Evolutionary conservation across 176 grass and related monocot genomes (phyloP).

Genomic region (Rhynchospora tenuis): DNA sequence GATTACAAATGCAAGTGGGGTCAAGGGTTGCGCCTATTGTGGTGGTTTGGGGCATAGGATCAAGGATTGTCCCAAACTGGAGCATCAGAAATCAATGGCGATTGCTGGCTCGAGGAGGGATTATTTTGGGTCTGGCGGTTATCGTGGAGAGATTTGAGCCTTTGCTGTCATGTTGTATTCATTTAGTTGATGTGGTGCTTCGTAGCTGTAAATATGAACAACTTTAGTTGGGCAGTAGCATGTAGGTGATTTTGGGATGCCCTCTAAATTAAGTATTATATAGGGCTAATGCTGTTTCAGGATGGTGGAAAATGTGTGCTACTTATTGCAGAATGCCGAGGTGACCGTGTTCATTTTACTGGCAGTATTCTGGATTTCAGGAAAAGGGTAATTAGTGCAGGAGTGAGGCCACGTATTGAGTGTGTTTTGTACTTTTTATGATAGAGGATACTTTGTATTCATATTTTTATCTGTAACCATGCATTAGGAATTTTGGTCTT

Average conservation of each 20-base stretch:
- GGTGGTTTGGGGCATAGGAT: slow-evolving; percentile 92
- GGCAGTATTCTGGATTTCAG: neutral
- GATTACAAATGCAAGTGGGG: slow-evolving; percentile 73
- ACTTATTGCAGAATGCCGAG: neutral
- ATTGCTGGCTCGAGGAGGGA: slow-evolving; percentile 81
- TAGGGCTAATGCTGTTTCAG: neutral
- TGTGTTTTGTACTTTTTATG: neutral
- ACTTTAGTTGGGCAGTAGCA: neutral
- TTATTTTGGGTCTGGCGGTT: slow-evolving; percentile 74
- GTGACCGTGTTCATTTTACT: neutral
- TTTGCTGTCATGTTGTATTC: neutral
- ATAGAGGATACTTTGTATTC: too few relatives aligned
- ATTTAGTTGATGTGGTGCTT: neutral
- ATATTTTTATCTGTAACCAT: too few relatives aligned
- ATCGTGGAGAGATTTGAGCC: slow-evolving; percentile 77
- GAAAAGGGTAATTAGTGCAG: too few relatives aligned
- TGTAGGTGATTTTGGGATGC: neutral
- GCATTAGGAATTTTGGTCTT: too few relatives aligned
- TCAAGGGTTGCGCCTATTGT: slow-evolving; percentile 85
- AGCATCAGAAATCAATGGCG: slow-evolving; percentile 79
- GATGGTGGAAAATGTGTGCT: neutral
- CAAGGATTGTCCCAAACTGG: slow-evolving; percentile 78
- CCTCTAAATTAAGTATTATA: neutral
- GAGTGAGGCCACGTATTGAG: neutral
- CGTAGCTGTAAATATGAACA: slow-evolving; percentile 12